Evolutionary conservation across 371 early-diverging fungal species (phyloP).

Genomic region (Mucor irregularis): DNA sequence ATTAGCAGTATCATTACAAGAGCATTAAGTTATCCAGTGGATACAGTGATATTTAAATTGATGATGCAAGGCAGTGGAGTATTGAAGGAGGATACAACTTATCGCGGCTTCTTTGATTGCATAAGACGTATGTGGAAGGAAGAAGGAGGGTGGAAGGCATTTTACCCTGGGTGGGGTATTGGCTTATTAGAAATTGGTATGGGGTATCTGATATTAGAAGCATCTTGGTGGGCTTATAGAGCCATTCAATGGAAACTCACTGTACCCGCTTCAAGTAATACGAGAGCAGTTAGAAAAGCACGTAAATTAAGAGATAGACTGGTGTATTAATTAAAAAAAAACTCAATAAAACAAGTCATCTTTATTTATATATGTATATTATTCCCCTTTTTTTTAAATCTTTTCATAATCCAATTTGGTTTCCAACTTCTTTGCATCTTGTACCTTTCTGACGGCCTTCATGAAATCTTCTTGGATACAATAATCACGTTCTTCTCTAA

Average conservation of each 20-base stretch:
- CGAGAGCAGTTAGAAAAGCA: conserved; percentile 22
- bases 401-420: conserved; percentile 97
- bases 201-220: conserved; percentile 42
- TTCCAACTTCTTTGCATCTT: conserved; percentile 98
- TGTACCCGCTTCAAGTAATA: conserved; percentile 13
- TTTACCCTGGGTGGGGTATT: conserved; percentile 49
- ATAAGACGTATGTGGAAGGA: conserved; percentile 22
- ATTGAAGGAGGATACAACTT: conserved; percentile 38
- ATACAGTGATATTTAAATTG: conserved; percentile 54
- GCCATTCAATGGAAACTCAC: conserved; percentile 31
- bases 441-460: conserved; percentile 99
- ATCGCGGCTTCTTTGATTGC: conserved; percentile 56
- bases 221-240: conserved; percentile 42
- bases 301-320: conserved; percentile 22
- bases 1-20: conserved; percentile 55
- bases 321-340: background rate
- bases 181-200: conserved; percentile 38
- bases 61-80: conserved; percentile 56
- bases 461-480: conserved; percentile 99
- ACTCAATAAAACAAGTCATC: background rate
- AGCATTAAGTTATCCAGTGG: conserved; percentile 52
- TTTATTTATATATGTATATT: background rate
- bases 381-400: conserved; percentile 48
- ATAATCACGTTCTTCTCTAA: conserved; percentile 98
- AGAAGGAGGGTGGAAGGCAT: conserved; percentile 45